Evolutionary conservation across 345 rosid genomes (phyloP), one percentile per base, ranked within the genome.

Genomic region (Eucalyptus cladocalyx): DNA sequence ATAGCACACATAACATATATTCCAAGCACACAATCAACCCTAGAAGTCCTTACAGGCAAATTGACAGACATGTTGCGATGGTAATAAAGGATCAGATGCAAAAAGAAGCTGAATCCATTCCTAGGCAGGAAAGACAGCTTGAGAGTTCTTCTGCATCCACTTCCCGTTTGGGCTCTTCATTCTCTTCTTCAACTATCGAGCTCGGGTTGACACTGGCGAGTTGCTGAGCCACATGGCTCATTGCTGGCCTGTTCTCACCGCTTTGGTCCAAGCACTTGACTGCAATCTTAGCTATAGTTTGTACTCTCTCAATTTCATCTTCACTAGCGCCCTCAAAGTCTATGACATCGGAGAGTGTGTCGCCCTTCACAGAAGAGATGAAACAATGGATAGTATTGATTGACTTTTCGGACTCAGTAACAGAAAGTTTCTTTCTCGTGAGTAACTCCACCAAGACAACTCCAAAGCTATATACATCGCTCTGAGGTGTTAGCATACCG

Each of bases 271-370:
- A 72, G 43, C 81, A 34, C 5, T 3, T 0, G 26, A 72, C 26
- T 34, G 81, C 81, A 72, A 72, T 72, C 43, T 72, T 2, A 34
- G 81, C 81, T 34, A 34, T 3, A 1, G 6, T 34, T 17, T 4
- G 13, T 5, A 69, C 2, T 2, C 3, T 19, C 26, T 34, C 23
- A 4, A 9, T 9, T 10, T 72, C 81, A 5, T 19, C 81, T 19
- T 72, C 43, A 5, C 12, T 19, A 19, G 81, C 43, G 7, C 13
- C 26, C 43, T 34, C 43, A 9, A 34, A 72, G 43, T 67, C 0
- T 11, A 58, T 50, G 19, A 17, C 23, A 69, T 17, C 15, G 15
- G 7, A 5, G 16, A 26, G 2, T 0, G 0, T 6, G 4, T 58
- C 14, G 2, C 4, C 8, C 16, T 58, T 58, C 67, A 58, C n/a